These are phyloP conservation scores for Teratosphaeria pseudoeucalypti DNA, from an alignment of 2,329 filamentous ascomycete species.

Conservation along the genomic window DNA sequence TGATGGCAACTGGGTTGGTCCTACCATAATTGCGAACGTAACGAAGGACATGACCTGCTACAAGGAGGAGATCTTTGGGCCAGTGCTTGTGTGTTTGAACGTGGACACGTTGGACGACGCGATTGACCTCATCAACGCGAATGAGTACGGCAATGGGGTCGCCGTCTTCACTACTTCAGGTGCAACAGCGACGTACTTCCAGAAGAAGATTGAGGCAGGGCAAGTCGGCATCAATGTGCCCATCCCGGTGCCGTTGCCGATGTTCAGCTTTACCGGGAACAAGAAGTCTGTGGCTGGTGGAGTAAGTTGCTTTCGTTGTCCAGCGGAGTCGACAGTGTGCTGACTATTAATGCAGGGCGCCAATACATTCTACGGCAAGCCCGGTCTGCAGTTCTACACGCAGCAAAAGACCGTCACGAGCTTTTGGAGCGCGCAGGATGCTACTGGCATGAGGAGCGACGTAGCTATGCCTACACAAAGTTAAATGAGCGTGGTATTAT, in stretches of 20 bases:
- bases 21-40: constrained; percentile 74
- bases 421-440: constrained; percentile 79
- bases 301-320: background rate
- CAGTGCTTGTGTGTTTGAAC: constrained; percentile 45
- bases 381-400: constrained; percentile 88
- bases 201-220: constrained; percentile 70
- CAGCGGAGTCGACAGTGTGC: background rate
- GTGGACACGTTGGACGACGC: constrained; percentile 62
- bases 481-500: constrained; percentile 3
- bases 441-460: constrained; percentile 70
- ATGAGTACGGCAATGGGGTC: constrained; percentile 78
- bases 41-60: constrained; percentile 76
- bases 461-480: constrained; percentile 74
- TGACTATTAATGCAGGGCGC: constrained; percentile 45
- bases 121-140: constrained; percentile 70
- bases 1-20: constrained; percentile 59
- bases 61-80: constrained; percentile 75
- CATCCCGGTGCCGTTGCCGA: constrained; percentile 49
- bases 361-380: constrained; percentile 90
- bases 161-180: constrained; percentile 77
- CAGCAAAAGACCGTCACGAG: constrained; percentile 96
- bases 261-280: constrained; percentile 45
- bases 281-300: constrained; percentile 87
- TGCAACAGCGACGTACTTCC: constrained; percentile 66
- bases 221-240: constrained; percentile 81